phyloP scores from a whole-genome alignment of 2,329 filamentous ascomycete species.

The Malbranchea zuffiana region DNA sequence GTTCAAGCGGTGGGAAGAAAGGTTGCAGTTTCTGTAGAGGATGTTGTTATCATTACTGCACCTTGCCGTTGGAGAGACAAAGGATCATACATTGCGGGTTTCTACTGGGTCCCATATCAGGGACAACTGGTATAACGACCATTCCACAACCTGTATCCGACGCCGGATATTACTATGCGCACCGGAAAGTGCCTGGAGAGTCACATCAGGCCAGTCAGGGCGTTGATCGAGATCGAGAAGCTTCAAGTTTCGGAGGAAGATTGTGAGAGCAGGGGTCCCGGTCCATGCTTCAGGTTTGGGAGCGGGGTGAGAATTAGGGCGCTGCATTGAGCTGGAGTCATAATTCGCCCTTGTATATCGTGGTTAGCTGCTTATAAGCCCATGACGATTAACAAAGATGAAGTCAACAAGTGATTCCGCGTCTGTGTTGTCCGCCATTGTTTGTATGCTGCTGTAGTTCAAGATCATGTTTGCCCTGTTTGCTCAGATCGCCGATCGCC shows the following conservation, averaged over 20 bases:
- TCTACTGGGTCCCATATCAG: slow-evolving; percentile 69
- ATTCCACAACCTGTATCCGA: slow-evolving; percentile 73
- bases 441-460: no score
- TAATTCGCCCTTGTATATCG: no score
- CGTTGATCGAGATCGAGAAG: slow-evolving; percentile 68
- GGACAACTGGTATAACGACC: slow-evolving; percentile 83
- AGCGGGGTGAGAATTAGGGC: slow-evolving; percentile 18
- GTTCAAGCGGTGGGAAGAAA: slow-evolving; percentile 83
- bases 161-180: slow-evolving; percentile 65
- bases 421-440: no score
- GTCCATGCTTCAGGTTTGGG: slow-evolving; percentile 27
- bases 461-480: no score
- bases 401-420: no score
- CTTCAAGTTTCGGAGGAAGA: slow-evolving; percentile 74
- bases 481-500: no score
- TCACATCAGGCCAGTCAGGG: slow-evolving; percentile 71
- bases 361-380: no score
- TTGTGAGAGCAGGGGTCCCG: slow-evolving; percentile 44
- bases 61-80: neutral
- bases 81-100: slow-evolving; percentile 52
- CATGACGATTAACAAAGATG: no score
- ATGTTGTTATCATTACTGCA: slow-evolving; percentile 7
- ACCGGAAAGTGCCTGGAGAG: slow-evolving; percentile 58
- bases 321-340: slow-evolving; percentile 23
- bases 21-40: slow-evolving; percentile 65